Conservation (phyloP, 306 rosid genomes). For the Quercus engelmannii region DNA sequence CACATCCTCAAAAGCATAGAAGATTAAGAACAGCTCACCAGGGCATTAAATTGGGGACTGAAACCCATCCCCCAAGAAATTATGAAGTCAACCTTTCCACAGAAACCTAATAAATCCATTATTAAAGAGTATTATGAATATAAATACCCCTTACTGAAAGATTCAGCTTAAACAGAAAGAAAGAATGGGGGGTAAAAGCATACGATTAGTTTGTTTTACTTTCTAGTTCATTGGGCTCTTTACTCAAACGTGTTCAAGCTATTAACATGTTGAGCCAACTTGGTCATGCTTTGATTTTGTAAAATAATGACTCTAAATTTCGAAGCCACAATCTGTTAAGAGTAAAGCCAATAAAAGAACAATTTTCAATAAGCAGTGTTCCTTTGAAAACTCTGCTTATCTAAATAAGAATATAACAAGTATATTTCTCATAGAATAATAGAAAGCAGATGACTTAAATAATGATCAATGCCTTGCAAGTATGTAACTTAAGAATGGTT, state of each 20-base stretch:
- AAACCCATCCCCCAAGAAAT: background rate
- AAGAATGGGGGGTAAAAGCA: background rate
- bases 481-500: background rate
- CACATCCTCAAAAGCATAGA: too few species aligned
- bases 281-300: background rate
- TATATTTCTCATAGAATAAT: background rate
- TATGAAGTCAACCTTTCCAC: background rate
- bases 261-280: background rate
- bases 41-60: background rate
- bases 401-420: constrained; percentile 44
- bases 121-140: background rate
- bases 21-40: too few species aligned
- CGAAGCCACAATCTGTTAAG: constrained; percentile 1
- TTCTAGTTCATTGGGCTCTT: background rate
- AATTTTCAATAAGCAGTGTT: constrained; percentile 11
- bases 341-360: background rate
- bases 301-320: constrained; percentile 4
- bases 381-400: constrained; percentile 91
- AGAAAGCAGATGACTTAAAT: constrained; percentile 12
- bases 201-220: background rate
- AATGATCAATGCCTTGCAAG: background rate
- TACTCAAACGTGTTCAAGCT: background rate
- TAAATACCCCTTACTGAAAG: background rate
- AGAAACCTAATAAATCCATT: background rate
- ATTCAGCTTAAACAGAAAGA: background rate